Evolutionary conservation across 345 rosid genomes (phyloP).

Genomic region (Eucalyptus camaldulensis): DNA sequence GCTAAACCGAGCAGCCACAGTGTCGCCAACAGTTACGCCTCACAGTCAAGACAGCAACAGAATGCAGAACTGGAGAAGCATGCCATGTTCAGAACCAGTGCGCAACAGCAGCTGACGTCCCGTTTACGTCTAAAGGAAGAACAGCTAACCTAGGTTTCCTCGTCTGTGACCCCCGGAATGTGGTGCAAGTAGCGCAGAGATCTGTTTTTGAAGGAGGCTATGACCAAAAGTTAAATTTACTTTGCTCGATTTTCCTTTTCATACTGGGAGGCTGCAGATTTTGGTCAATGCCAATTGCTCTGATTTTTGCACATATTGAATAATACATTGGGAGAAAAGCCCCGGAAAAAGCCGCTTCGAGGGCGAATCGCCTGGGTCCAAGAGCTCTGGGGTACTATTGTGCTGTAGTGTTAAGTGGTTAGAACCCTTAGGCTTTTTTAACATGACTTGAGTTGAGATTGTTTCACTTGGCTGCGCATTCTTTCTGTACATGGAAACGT

Average conservation of each 20-base stretch:
- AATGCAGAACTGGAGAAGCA: not conserved
- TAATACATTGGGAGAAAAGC: not conserved
- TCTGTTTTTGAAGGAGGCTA: not conserved
- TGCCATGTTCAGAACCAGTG: slow-evolving; percentile 1
- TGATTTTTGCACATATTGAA: not conserved
- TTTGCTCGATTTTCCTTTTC: not conserved
- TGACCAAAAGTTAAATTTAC: not conserved
- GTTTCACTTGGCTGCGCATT: not conserved
- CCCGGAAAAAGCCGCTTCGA: not conserved
- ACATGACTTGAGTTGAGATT: not conserved
- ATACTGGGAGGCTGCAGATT: not conserved
- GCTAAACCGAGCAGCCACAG: slow-evolving; percentile 43
- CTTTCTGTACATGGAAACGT: not conserved
- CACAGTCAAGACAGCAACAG: slow-evolving; percentile 13
- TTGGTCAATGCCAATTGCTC: not conserved
- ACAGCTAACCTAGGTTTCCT: slow-evolving; percentile 11
- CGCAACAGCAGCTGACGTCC: slow-evolving; percentile 43
- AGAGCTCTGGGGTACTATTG: not conserved
- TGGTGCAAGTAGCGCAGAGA: not conserved
- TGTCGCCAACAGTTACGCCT: slow-evolving; percentile 16
- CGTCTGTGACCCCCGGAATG: not conserved
- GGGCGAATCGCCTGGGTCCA: not conserved
- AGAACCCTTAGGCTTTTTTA: not conserved
- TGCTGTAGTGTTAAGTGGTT: not conserved
- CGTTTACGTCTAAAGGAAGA: slow-evolving; percentile 57